Base-by-base conservation (phyloP, 2,329 filamentous ascomycete species). In the Phaeophleospora eucalypticola region DNA sequence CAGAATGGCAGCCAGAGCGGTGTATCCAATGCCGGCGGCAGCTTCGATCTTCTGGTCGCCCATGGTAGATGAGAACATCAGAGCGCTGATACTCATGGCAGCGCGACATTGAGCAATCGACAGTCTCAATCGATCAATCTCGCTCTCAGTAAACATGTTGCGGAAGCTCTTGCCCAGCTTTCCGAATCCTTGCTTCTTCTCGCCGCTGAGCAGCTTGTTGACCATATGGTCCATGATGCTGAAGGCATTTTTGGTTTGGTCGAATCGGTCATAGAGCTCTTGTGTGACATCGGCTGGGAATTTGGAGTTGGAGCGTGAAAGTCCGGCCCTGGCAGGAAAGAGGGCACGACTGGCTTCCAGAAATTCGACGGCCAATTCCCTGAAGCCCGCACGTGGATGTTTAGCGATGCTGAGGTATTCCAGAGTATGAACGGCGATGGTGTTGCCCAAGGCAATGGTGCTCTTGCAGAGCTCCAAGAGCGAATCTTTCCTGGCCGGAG, bases 301-400 rank as follows among this genome's bases (percentile, higher is more conserved):
- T 14, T 72, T 68, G 53, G 79, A 77, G 14, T 70, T 68, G 16
- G 71, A 73, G 34, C 73, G 71, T 56, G 81, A 77, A 43, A 87
- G 72, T 4, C 83, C 83, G 17, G 80, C 77, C 64, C 86, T 82
- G 51, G 86, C 81, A n/a, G 80, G 78, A 72, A 82, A 84, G 35
- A 87, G 71, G 35, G 82, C 78, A 44, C 81, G 77, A 62, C 79
- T 83, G 4, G 81, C 79, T 46, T 86, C 82, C 48, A 87, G 74
- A 59, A 86, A 85, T 53, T 83, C 81, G 51, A 77, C 75, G 8
- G 83, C 81, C 16, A 87, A 72, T 19, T 73, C 68, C 48, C 78
- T 75, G 62, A 84, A 80, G 24, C 78, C 77, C 42, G 74, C 68
- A 0, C 77, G 76, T 29, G 76, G 71, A 29, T 74, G 68, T 56